phyloP scores from a whole-genome alignment of 805 yeast genomes.

The Pichia scutulata region DNA sequence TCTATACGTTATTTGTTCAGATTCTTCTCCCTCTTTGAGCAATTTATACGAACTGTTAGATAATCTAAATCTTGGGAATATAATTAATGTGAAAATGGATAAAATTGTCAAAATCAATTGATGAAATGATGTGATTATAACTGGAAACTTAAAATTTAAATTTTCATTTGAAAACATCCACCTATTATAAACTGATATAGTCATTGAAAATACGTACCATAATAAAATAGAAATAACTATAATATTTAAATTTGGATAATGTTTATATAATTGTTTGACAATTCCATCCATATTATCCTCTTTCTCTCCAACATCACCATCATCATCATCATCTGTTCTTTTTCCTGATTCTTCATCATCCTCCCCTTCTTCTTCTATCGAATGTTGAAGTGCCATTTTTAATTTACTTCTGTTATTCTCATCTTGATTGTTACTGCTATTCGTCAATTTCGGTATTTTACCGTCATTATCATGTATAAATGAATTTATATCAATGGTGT shows the following conservation, averaged over 20 bases:
- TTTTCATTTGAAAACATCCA: slow-evolving; percentile 89
- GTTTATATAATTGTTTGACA: slow-evolving; percentile 9
- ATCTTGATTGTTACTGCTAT: not conserved
- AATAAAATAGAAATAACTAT: slow-evolving; percentile 24
- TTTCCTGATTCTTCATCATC: not conserved
- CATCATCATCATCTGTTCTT: not conserved
- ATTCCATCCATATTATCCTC: not conserved
- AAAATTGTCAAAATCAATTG: slow-evolving; percentile 60
- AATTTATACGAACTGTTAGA: not conserved
- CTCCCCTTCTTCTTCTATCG: not conserved
- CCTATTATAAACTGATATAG: slow-evolving; percentile 78
- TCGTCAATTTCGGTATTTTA: not conserved
- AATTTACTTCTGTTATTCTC: not conserved
- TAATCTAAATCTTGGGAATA: slow-evolving; percentile 44
- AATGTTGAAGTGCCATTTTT: not conserved
- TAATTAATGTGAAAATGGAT: slow-evolving; percentile 38
- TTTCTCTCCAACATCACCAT: too few species aligned
- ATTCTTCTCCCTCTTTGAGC: not conserved
- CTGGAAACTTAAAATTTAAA: slow-evolving; percentile 73
- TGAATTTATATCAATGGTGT: not conserved
- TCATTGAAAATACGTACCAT: slow-evolving; percentile 66
- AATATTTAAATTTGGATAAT: slow-evolving; percentile 24
- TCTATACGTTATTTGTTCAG: slow-evolving; percentile 11
- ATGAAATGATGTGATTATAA: slow-evolving; percentile 77
- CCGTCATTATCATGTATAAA: not conserved